phyloP scores from a whole-genome alignment of 2,329 filamentous ascomycete species.

The Aspergillus tanneri region DNA sequence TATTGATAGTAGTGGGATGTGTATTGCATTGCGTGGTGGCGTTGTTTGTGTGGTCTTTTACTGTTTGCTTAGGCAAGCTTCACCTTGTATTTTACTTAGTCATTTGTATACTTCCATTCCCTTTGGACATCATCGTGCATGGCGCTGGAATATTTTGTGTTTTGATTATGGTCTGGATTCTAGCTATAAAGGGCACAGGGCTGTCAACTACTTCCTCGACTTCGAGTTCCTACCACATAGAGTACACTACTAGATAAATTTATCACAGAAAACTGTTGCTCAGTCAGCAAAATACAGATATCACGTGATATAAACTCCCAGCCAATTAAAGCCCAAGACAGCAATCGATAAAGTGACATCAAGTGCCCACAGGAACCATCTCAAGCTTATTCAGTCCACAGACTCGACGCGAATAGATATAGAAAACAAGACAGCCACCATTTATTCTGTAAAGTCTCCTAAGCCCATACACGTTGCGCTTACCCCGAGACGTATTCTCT shows the following conservation, averaged over 20 bases:
- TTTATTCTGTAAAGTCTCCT: not conserved
- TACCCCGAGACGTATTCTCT: not conserved
- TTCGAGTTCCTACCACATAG: too few relatives aligned
- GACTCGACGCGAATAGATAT: too few relatives aligned
- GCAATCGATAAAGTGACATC: slow-evolving; percentile 4
- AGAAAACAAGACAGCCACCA: slow-evolving; percentile 3
- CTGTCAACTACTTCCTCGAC: too few relatives aligned
- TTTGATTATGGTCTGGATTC: slow-evolving; percentile 5
- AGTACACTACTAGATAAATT: too few relatives aligned
- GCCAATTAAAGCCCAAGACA: slow-evolving; percentile 2
- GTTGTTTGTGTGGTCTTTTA: not conserved
- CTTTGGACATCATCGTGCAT: slow-evolving; percentile 10
- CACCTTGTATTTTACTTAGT: slow-evolving; percentile 1
- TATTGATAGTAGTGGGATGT: not conserved
- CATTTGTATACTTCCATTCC: slow-evolving; percentile 5
- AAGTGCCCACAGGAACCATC: too few relatives aligned
- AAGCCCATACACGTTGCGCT: not conserved
- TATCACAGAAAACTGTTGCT: too few relatives aligned
- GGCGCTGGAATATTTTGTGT: slow-evolving; percentile 7
- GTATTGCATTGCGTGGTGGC: slow-evolving; percentile 4
- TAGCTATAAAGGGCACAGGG: too few relatives aligned
- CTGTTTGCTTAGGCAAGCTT: slow-evolving; percentile 5
- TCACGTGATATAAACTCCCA: not conserved
- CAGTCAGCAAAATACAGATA: too few relatives aligned
- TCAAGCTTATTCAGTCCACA: too few relatives aligned